Evolutionary conservation across 2,329 filamentous ascomycete species (phyloP), one percentile per base, ranked within the genome.

Genomic region (Allantophomopsis lycopodina): DNA sequence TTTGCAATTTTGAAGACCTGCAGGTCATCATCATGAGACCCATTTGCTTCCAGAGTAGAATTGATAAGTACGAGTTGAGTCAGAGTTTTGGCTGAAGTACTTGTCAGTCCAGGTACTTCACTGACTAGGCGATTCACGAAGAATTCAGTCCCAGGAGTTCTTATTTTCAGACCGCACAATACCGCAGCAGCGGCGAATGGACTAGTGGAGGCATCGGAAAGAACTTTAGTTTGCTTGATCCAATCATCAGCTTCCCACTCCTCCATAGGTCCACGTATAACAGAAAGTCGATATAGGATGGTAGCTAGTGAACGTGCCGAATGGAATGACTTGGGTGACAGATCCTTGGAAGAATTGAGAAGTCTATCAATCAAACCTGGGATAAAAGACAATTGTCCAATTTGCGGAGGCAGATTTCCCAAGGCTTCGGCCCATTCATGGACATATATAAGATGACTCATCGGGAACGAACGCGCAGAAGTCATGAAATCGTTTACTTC

Each of bases 1-100:
- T 69, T 73, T 2, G 72, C 68, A 1, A 77, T 68, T 1, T 75
- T 75, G 7, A 78, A 46, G 44, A 68, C 60, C 2, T 64, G 69
- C 0, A 55, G 37, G 17, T 69, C 64, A 34, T 14, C 32, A 28
- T 10, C 23, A 10, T 28, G 23, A 8, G 32, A 4, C 5, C 32
- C 32, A 44, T 75, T 80, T 12, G 76, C 56, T 7, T 60, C 55
- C 42, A 71, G 56, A 41, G 63, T 68, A 7, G 69, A 58, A 14
- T 76, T 70, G 4, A 80, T 57, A 2, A 79, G 59, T 2, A 71
- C 64, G 2, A 81, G 56, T 0, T 60, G 62, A 20, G 61, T 55
- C 12, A 71, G 52, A 0, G 69, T 65, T 41, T 67, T 66, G 8
- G 65, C 61, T 0, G 59, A 52, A 1, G 60, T 52, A 0, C 60